Base-by-base conservation (phyloP, 2,329 filamentous ascomycete species). In the Xylariaceae sp. region DNA sequence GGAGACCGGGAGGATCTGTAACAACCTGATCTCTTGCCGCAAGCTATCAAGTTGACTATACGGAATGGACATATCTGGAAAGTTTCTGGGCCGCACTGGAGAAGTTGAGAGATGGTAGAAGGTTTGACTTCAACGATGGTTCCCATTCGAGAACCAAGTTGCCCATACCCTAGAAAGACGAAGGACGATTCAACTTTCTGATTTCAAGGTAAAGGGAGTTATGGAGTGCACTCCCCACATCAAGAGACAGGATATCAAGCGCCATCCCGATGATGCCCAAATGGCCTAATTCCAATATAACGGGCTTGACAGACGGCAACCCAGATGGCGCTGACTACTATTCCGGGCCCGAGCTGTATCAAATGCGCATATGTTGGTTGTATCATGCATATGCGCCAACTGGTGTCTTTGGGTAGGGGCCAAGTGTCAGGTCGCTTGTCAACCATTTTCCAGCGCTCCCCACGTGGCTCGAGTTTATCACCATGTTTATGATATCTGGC, bases 1-100 rank as follows among this genome's bases (percentile, higher is more conserved):
- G 3, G 28, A 6, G 13, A 21, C 11, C 5, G 19, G 31, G 16
- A 39, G 16, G 18, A 43, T n/a, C 26, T 31, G 13, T 19, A 35
- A 31, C 28, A 39, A 19, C 31, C 40, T 23, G 27, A 41, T 40
- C 24, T 40, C 36, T 11, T 23, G 37, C 15, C 8, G 41, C 26
- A 9, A n/a, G 5, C 8, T 5, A 13, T 28, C n/a, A 5, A 28
- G 26, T 5, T 13, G 26, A 5, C n/a, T 8, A 28, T 28, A 28
- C 7, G 5, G 7, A 13, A 9, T 13, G 13, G 26, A 28, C 26
- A 28, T 28, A n/a, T n/a, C n/a, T n/a, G n/a, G n/a, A n/a, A n/a
- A n/a, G n/a, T n/a, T n/a, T n/a, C n/a, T n/a, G n/a, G n/a, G n/a
- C n/a, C n/a, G n/a, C n/a, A n/a, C n/a, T n/a, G n/a, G n/a, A n/a